Evolutionary conservation across 2,329 filamentous ascomycete genomes (phyloP), one percentile per base, ranked within the genome.

Genomic region (Fragosphaeria purpurea): DNA sequence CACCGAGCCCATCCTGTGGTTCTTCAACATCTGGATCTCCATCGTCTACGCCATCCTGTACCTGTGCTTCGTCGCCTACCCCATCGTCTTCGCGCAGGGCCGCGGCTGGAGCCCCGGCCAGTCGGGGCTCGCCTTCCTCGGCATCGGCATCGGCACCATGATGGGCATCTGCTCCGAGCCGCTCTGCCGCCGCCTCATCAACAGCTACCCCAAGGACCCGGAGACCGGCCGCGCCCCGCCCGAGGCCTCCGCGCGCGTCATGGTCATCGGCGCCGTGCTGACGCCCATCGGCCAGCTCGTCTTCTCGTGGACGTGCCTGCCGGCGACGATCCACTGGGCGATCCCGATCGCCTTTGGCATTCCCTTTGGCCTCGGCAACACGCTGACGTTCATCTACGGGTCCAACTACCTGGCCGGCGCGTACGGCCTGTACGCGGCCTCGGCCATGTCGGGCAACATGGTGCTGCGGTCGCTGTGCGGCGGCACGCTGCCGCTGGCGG

Each of bases 31-130:
- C 12, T 80, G 86, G 70, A 85, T 90, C 62, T 91, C 86, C 1
- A 70, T 95, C 40, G 80, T 95, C 38, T 95, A 95, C 63, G 86
- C 82, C 13, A 88, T 95, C 41, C 72, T 96, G 1, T 67, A 90
- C 61, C 80, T 95, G 35, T 94, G 88, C 67, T 95, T 95, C 69
- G 84, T 94, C 12, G 88, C 87, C 10, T 94, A 94, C 63, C 89
- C 89, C 0, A 85, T 94, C 53, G 85, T 95, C 52, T 95, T 93
- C 66, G 73, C 75, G 9, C 72, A 84, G 41, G 63, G 77, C 52
- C 84, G 90, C 13, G 87, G 87, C 53, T 96, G 89, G 90, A 74
- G 74, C 2, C 72, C 84, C 0, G 83, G 86, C 1, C 67, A 85
- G 38, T 80, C 83, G 0, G 89, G 90, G 0, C 77, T 96, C 3